Base-by-base conservation (phyloP, 192 early-diverging fungal species). In the Coemansia sp. region DNA sequence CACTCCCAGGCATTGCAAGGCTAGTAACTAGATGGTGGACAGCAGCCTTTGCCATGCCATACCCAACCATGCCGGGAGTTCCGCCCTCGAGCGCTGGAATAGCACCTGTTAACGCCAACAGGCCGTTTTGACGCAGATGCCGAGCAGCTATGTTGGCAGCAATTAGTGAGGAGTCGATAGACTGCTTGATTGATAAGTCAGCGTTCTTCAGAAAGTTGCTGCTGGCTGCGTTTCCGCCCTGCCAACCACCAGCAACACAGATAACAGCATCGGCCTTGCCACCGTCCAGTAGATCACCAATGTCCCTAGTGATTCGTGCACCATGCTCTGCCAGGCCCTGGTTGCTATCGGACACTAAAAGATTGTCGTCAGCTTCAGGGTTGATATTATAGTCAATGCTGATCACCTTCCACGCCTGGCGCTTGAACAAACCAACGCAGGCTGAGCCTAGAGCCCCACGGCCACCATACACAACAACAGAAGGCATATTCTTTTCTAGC, bases 201-300 rank as follows among this genome's bases (percentile, higher is more conserved):
- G 91, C 86, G 69, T 83, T 89, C 23, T 83, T 71, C 61, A 94
- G 86, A 27, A 80, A 84, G 85, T 85, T 83, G 30, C 74, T 64
- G 68, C 86, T 86, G 18, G 79, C 82, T 24, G 92, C 86, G 64
- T 92, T 93, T 16, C 96, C 96, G 30, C 94, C 94, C 49, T 89
- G 91, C 93, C 94, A 98, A 6, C 96, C 96, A 54, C 96, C 96
- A 32, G 96, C 96, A 14, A 93, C 94, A 67, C 92, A 95, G 26
- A 98, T 67, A 50, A 98, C 83, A 2, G 91, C 94, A 58, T 91
- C 89, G 9, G 90, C 74, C 64, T 92, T 90, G 22, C 38, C 24
- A 18, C 49, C 69, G 5, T 56, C 60, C 22, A 86, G 64, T 32
- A 72, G 18, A 9, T 30, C 61, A 16, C 53, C 55, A 5, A 87